Conservation (phyloP, 2,329 filamentous ascomycete species). For the Aspergillus sp. region DNA sequence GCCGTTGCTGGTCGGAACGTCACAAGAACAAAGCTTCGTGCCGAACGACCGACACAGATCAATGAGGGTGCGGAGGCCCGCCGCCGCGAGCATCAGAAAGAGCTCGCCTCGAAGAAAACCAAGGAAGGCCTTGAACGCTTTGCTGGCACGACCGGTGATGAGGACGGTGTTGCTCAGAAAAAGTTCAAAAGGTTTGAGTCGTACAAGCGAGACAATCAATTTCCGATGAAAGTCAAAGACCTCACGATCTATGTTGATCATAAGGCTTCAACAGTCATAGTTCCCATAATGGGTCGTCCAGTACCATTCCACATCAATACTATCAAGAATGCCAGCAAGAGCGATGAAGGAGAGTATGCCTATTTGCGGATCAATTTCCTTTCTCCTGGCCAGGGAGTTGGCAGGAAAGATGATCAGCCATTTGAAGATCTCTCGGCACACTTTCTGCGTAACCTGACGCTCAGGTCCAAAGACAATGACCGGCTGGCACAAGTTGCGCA, state of each 20-base stretch:
- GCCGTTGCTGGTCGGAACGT: constrained; percentile 93
- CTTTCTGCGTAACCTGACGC: constrained; percentile 91
- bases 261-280: constrained; percentile 82
- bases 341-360: constrained; percentile 87
- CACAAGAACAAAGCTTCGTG: constrained; percentile 84
- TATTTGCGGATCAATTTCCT: constrained; percentile 96
- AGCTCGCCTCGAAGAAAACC: constrained; percentile 80
- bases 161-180: constrained; percentile 89
- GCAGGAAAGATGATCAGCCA: constrained; percentile 92
- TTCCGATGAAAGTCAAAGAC: constrained; percentile 75
- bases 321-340: constrained; percentile 98
- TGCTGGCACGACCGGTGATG: constrained; percentile 71
- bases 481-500: constrained; percentile 85
- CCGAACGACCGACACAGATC: constrained; percentile 78
- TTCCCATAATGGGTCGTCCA: constrained; percentile 94
- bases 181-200: constrained; percentile 99
- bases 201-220: constrained; percentile 95
- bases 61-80: constrained; percentile 85
- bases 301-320: constrained; percentile 98
- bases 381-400: constrained; percentile 93
- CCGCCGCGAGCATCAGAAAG: constrained; percentile 86
- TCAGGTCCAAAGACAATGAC: constrained; percentile 81
- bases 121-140: constrained; percentile 80
- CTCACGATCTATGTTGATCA: constrained; percentile 83
- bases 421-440: constrained; percentile 95